These are phyloP conservation scores for Meyerozyma athensensis DNA, from an alignment of 1,139 yeast species.

Conservation along the genomic window DNA sequence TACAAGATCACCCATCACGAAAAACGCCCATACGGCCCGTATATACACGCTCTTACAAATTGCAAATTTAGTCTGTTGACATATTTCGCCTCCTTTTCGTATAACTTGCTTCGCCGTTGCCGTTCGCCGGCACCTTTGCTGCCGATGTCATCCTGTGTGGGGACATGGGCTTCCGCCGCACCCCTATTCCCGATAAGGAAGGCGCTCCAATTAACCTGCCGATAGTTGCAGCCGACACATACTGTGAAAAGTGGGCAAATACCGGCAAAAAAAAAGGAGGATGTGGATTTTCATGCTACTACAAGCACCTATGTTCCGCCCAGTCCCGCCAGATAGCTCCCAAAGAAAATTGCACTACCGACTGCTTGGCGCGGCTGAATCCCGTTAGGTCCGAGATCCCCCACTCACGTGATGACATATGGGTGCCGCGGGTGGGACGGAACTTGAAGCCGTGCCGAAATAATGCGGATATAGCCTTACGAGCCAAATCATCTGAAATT, in stretches of 20 bases:
- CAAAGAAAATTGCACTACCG: neutral
- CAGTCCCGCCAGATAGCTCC: neutral
- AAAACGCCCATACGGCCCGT: too few relatives aligned
- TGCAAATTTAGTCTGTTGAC: too few relatives aligned
- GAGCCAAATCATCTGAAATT: neutral
- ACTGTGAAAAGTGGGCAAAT: too few relatives aligned
- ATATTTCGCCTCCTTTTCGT: neutral
- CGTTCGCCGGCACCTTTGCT: neutral
- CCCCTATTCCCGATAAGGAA: conserved; percentile 18
- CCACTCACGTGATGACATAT: neutral
- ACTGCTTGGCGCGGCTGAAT: conserved; percentile 3
- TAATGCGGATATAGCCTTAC: neutral
- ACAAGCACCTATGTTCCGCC: too few relatives aligned
- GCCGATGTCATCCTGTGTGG: neutral
- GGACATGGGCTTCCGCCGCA: conserved; percentile 2
- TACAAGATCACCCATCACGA: too few relatives aligned
- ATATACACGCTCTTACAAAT: too few relatives aligned
- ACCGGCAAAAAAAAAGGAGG: too few relatives aligned
- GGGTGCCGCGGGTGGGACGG: conserved; percentile 3
- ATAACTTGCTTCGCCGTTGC: neutral
- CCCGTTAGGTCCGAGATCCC: conserved; percentile 5
- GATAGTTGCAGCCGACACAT: neutral
- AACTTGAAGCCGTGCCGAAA: conserved; percentile 1
- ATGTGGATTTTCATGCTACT: too few relatives aligned
- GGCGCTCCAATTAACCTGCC: conserved; percentile 1